These are phyloP conservation scores for Aureobasidium sp. DNA, from an alignment of 2,329 filamentous ascomycete genomes.

Conservation along the genomic window DNA sequence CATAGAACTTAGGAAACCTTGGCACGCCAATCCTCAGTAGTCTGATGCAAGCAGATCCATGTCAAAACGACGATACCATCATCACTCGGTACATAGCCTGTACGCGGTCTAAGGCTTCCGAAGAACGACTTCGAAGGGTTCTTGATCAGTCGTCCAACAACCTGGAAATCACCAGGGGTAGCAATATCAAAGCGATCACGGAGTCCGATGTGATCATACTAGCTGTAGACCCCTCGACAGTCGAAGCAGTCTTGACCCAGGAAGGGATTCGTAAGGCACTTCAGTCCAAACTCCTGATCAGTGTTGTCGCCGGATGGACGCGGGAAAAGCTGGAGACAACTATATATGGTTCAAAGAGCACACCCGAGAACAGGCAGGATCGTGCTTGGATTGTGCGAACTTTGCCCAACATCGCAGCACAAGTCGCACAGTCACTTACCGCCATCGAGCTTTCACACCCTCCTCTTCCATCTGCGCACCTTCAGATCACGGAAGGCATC, in stretches of 20 bases:
- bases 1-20: not conserved
- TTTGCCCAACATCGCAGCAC: not conserved
- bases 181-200: not conserved
- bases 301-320: not conserved
- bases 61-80: not conserved
- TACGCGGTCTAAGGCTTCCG: not conserved
- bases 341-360: not conserved
- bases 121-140: not conserved
- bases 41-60: not conserved
- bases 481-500: not conserved
- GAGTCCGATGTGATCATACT: not conserved
- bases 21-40: not conserved
- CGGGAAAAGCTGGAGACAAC: not conserved
- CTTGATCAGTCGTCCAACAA: too few relatives aligned
- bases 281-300: not conserved
- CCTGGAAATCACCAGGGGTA: too few relatives aligned
- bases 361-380: not conserved
- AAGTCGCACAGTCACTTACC: not conserved
- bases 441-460: not conserved
- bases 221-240: not conserved
- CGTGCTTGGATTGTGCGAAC: not conserved
- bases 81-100: not conserved
- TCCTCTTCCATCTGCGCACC: not conserved
- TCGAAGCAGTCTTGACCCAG: not conserved
- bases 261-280: not conserved